Evolutionary conservation across 805 yeast species (phyloP).

Genomic region (Yarrowia deformans): DNA sequence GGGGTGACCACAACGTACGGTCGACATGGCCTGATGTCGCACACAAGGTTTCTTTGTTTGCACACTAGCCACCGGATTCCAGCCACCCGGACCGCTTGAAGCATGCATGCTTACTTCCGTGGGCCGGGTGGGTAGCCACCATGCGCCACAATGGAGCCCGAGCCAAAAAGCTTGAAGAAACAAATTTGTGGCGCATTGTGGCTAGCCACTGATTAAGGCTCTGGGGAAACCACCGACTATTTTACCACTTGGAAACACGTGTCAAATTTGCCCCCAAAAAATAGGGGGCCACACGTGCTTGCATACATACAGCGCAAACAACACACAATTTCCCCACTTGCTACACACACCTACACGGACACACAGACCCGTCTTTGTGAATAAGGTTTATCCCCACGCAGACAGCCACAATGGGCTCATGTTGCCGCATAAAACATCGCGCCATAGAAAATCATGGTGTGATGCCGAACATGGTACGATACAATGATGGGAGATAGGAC

Average conservation of each 20-base stretch:
- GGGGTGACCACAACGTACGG: conserved; percentile 12
- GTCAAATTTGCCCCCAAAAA: not conserved
- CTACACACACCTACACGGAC: not conserved
- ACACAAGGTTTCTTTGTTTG: conserved; percentile 8
- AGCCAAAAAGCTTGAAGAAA: not conserved
- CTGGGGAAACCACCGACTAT: not conserved
- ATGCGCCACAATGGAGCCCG: conserved; percentile 18
- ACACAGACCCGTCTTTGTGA: conserved; percentile 13
- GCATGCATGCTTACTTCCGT: conserved; percentile 22
- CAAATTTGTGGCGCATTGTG: conserved; percentile 19
- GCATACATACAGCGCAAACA: conserved; percentile 3
- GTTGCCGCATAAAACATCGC: conserved; percentile 25
- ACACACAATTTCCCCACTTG: conserved; percentile 1
- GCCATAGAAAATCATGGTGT: conserved; percentile 9
- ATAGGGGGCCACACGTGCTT: not conserved
- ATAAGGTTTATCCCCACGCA: conserved; percentile 16
- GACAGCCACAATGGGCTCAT: conserved; percentile 20
- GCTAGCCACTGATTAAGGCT: not conserved
- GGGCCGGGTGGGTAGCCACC: conserved; percentile 9
- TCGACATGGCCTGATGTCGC: conserved; percentile 30
- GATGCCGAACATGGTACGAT: conserved; percentile 1
- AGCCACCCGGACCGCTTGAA: conserved; percentile 4
- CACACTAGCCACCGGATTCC: conserved; percentile 34
- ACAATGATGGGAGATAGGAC: not conserved
- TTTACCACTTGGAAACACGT: not conserved